Evolutionary conservation across 208 protist species (phyloP), one percentile per base, ranked within the genome.

Genomic region (Eutreptiella sp.): DNA sequence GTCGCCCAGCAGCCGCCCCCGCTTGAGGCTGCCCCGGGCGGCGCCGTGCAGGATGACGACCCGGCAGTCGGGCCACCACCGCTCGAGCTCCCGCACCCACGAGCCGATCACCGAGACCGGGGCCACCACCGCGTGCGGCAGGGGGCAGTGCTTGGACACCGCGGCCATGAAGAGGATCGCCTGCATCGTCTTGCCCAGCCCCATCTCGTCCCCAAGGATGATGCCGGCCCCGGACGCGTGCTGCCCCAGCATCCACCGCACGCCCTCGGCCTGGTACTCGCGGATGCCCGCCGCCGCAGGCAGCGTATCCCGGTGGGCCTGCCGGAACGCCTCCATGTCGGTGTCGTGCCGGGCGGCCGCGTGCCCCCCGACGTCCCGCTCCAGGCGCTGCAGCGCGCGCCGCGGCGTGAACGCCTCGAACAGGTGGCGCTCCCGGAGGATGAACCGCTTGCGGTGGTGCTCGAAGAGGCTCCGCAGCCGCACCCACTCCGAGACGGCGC

Each of bases 141-240:
- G 79, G 23, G 41, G 31, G 35, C 78, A 63, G 16, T 65, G 53
- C 3, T 34, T 34, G 4, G 70, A 59, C 39, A 80, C 16, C 14
- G 14, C 14, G 1, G 89, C 41, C 48, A 85, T 85, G 3, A 64
- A 74, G 0, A 90, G 35, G 35, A 92, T 88, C 0, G 81, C 82
- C 50, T 92, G 82, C 19, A 93, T 53, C n/a, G 54, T 62, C 19
- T 62, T 62, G 14, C 54, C 54, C 11, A 84, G 62, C 34, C 89
- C 90, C 90, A 95, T 95, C 62, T 95, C 89, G 68, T 95, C 90
- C 9, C 84, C 88, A 2, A 95, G 68, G 53, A 94, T 94, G 7
- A 77, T 81, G 63, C 87, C 89, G 61, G 90, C 80, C 31, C 81
- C 80, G 50, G 80, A 76, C 35, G 84, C 75, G 53, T 88, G 81